These are phyloP conservation scores for Sphenostylis stenocarpa DNA, from an alignment of 306 rosid species.

Conservation along the genomic window DNA sequence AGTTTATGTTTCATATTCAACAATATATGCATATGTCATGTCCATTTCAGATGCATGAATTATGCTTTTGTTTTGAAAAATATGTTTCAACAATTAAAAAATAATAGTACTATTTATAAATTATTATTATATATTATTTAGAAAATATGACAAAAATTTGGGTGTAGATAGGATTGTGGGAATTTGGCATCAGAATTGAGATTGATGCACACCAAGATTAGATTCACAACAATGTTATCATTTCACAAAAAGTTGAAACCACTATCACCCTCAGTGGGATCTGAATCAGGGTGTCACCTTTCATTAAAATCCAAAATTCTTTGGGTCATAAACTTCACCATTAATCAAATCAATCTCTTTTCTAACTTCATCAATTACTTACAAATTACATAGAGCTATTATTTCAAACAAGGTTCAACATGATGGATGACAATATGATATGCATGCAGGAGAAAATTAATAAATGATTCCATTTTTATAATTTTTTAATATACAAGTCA, in stretches of 20 bases:
- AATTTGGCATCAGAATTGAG: slow-evolving; percentile 30
- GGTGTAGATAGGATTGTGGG: too few species aligned
- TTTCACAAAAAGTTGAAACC: slow-evolving; percentile 3
- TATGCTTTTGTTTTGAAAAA: too few species aligned
- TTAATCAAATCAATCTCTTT: background rate
- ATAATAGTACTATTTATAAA: too few species aligned
- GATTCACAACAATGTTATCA: slow-evolving; percentile 10
- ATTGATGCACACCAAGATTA: background rate
- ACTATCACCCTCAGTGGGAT: slow-evolving; percentile 35
- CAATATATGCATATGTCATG: background rate
- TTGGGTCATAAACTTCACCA: background rate
- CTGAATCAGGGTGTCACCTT: slow-evolving; percentile 38
- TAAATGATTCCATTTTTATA: too few species aligned
- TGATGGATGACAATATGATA: background rate
- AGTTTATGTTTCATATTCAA: too few species aligned
- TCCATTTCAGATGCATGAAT: background rate
- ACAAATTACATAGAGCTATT: background rate
- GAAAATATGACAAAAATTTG: too few species aligned
- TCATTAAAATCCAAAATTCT: background rate
- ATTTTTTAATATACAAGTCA: too few species aligned
- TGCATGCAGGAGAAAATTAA: too few species aligned
- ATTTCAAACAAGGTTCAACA: background rate
- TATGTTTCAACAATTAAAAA: too few species aligned
- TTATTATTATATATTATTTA: too few species aligned
- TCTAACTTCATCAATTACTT: slow-evolving; percentile 17